phyloP scores from a whole-genome alignment of 192 early-diverging fungal species.

The Coemansia sp. region DNA sequence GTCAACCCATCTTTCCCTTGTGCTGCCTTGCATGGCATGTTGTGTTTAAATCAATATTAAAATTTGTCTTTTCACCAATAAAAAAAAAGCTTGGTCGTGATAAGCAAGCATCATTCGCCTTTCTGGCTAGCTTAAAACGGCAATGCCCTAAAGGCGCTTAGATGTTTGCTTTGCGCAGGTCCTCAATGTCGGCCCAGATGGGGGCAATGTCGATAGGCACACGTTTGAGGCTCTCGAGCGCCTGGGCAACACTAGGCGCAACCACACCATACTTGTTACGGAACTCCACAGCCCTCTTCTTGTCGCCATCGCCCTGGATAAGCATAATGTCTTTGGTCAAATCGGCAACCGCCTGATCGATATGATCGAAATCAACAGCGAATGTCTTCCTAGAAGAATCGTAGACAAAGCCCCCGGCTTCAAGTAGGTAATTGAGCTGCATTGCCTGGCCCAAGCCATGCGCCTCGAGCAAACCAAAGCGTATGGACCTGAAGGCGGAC shows the following conservation, averaged over 20 bases:
- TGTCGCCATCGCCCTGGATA: slow-evolving; percentile 72
- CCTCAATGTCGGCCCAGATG: slow-evolving; percentile 39
- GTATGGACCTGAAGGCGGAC: slow-evolving; percentile 68
- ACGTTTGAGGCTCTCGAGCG: slow-evolving; percentile 57
- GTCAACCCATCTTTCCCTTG: too few relatives aligned
- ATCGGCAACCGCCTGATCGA: slow-evolving; percentile 58
- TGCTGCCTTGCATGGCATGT: too few relatives aligned
- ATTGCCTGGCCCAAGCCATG: slow-evolving; percentile 73
- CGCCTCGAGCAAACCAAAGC: slow-evolving; percentile 70
- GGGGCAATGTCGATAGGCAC: slow-evolving; percentile 56
- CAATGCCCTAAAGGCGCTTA: too few relatives aligned
- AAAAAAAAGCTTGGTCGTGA: too few relatives aligned
- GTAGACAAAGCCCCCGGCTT: slow-evolving; percentile 64
- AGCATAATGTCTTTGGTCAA: slow-evolving; percentile 67
- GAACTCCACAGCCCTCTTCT: slow-evolving; percentile 60
- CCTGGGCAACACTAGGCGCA: slow-evolving; percentile 51
- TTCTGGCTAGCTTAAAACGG: too few relatives aligned
- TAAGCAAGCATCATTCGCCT: too few relatives aligned
- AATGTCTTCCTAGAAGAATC: slow-evolving; percentile 47
- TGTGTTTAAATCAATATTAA: too few relatives aligned
- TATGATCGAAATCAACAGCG: slow-evolving; percentile 61
- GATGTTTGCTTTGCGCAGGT: slow-evolving; percentile 9
- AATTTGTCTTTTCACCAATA: too few relatives aligned
- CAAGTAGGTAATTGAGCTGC: slow-evolving; percentile 68
- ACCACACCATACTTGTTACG: slow-evolving; percentile 57